Evolutionary conservation across 192 early-diverging fungal species (phyloP), one percentile per base, ranked within the genome.

Genomic region (Coemansia sp.): DNA sequence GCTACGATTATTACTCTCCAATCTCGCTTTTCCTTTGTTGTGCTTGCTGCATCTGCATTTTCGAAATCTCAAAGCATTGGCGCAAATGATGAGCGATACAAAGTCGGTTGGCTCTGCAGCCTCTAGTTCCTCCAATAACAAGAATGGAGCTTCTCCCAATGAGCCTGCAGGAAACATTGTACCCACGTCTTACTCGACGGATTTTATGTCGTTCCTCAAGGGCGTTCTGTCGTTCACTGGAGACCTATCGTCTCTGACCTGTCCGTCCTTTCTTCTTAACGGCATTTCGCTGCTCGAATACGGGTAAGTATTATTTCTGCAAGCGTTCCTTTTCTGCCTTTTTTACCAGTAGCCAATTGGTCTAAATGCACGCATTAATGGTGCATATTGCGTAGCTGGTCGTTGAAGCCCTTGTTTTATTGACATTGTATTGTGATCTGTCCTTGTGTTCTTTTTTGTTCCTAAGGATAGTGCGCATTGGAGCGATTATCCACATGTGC

Each of bases 261-360:
- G 89, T 68, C 92, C 92, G 50, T 87, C 88, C 41, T 93, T 92
- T 62, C 65, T 93, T 7, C 75, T 93, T 34, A 87, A 86, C 52
- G 89, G 89, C 56, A 85, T 86, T 54, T 92, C 90, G 62, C 73
- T 92, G 44, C 83, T 93, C 28, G 92, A 93, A 63, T 93, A 93
- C 76, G 87, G 76, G 74, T 77, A 77, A 41, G 87, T 66, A 8
- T 25, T 23, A 0, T 2, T 19, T 56, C 82, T 76, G 64, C 71
- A 73, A 16, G 22, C 5, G 34, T 38, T 38, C 34, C 34, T 38
- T 38, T 2, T 38, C 34, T 38, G 6, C 6, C 8, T 16, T 23
- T 24, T 34, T 32, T n/a, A 38, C 12, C 8, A 38, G 10, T 9
- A 12, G 34, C 34, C 34, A 38, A 38, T 9, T 38, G 8, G 34